Conservation (phyloP, 2,329 filamentous ascomycete species). For the Pseudogymnoascus sp. region DNA sequence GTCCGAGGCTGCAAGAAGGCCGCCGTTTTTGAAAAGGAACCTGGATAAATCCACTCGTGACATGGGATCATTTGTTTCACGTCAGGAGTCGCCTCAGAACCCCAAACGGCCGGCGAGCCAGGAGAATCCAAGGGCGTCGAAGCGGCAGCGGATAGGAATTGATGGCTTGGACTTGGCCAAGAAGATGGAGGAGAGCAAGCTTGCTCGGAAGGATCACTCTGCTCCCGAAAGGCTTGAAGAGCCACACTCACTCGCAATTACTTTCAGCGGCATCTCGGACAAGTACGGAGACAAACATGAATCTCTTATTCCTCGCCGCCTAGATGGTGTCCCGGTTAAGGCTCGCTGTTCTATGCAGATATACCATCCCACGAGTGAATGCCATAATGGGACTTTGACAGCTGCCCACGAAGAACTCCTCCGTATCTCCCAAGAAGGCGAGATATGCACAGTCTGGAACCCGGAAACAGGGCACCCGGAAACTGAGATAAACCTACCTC, state of each 20-base stretch:
- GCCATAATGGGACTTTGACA: background rate
- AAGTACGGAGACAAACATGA: background rate
- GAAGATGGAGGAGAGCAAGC: background rate
- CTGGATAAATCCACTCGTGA: background rate
- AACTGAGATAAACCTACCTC: background rate
- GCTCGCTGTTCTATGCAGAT: background rate
- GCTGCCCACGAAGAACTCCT: background rate
- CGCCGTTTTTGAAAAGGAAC: background rate
- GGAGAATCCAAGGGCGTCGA: background rate
- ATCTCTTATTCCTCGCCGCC: background rate
- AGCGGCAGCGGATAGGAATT: background rate
- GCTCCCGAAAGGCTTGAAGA: background rate
- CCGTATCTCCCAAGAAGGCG: background rate
- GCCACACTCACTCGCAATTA: background rate
- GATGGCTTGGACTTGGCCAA: background rate
- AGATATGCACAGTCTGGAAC: background rate
- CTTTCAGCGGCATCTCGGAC: background rate
- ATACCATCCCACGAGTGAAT: background rate
- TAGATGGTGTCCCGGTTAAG: background rate
- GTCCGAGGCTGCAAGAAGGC: background rate
- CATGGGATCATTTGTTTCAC: background rate
- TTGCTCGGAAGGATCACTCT: background rate
- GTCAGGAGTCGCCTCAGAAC: background rate
- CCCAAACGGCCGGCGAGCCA: background rate
- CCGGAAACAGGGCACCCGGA: background rate